Conservation (phyloP, 2,329 filamentous ascomycete genomes). For the Bipolaris gigantea region DNA sequence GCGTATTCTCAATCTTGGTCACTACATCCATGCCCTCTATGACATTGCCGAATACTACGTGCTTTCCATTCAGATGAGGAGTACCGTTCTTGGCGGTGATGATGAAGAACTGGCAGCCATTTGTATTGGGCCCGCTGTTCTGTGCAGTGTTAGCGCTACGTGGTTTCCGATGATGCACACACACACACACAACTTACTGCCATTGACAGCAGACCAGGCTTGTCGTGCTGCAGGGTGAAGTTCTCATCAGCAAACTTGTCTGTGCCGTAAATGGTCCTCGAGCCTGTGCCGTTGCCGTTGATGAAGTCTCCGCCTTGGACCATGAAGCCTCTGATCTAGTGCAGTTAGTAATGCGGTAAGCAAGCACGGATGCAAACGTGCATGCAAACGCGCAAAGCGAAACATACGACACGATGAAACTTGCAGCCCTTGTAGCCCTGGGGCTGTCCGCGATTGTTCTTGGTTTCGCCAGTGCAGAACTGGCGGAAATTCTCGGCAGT, state of each 20-base stretch:
- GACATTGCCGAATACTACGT: conserved; percentile 93
- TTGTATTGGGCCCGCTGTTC: conserved; percentile 90
- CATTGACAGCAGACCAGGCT: conserved; percentile 85
- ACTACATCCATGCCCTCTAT: conserved; percentile 89
- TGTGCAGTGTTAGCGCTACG: conserved; percentile 39
- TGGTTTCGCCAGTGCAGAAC: conserved; percentile 93
- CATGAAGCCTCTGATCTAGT: conserved; percentile 93
- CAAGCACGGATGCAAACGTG: not conserved
- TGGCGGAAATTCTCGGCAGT: conserved; percentile 97
- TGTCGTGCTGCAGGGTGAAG: conserved; percentile 77
- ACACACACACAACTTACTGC: conserved; percentile 49
- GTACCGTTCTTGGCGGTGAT: conserved; percentile 73
- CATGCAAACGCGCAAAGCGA: not conserved
- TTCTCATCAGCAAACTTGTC: conserved; percentile 89
- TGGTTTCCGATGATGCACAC: not conserved
- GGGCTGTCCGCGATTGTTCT: conserved; percentile 72
- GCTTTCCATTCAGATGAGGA: conserved; percentile 87
- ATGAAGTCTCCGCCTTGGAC: conserved; percentile 96
- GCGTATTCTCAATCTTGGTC: conserved; percentile 86
- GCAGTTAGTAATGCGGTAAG: conserved; percentile 8
- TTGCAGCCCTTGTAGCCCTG: conserved; percentile 94
- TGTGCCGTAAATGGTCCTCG: conserved; percentile 82
- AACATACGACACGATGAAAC: conserved; percentile 86
- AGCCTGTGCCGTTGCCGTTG: conserved; percentile 89
- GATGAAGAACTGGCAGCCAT: conserved; percentile 97